A percentile compares a stretch with the other conserved stretches of the same genome.
phyloP scores from a whole-genome alignment of 257 asterid species.

The Plantago ovata region DNA sequence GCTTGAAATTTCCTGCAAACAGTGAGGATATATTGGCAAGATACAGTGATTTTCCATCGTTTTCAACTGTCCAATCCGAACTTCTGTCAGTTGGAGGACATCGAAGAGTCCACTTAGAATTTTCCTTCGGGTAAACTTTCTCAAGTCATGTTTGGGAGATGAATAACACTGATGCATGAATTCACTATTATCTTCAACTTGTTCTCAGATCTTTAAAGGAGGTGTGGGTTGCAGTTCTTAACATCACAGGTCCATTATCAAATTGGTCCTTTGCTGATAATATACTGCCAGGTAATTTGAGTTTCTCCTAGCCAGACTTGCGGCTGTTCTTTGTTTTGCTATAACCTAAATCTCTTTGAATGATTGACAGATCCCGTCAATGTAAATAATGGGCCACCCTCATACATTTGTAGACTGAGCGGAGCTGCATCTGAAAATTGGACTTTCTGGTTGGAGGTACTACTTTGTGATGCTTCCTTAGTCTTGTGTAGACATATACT shows the following conservation, averaged over 20 bases:
- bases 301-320: slow-evolving; percentile 14
- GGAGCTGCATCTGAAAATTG: slow-evolving; percentile 77
- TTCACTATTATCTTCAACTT: slow-evolving; percentile 8
- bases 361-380: slow-evolving; percentile 56
- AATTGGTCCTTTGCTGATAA: slow-evolving; percentile 87
- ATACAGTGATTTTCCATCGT: slow-evolving; percentile 48
- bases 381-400: slow-evolving; percentile 63
- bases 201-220: slow-evolving; percentile 71
- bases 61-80: slow-evolving; percentile 37
- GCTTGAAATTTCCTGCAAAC: slow-evolving; percentile 68
- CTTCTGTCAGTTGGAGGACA: slow-evolving; percentile 38
- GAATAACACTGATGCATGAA: background rate
- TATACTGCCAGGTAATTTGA: slow-evolving; percentile 64
- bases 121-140: slow-evolving; percentile 67
- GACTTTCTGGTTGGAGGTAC: slow-evolving; percentile 98
- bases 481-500: too few species aligned
- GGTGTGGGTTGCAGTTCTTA: slow-evolving; percentile 91
- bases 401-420: slow-evolving; percentile 74
- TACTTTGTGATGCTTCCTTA: slow-evolving; percentile 3
- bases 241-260: slow-evolving; percentile 90
- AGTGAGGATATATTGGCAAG: slow-evolving; percentile 46
- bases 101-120: slow-evolving; percentile 69
- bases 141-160: background rate
- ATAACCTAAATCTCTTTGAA: slow-evolving; percentile 25
- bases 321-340: slow-evolving; percentile 3